Conservation (phyloP, 805 yeast genomes). For the Yarrowia alimentaria region DNA sequence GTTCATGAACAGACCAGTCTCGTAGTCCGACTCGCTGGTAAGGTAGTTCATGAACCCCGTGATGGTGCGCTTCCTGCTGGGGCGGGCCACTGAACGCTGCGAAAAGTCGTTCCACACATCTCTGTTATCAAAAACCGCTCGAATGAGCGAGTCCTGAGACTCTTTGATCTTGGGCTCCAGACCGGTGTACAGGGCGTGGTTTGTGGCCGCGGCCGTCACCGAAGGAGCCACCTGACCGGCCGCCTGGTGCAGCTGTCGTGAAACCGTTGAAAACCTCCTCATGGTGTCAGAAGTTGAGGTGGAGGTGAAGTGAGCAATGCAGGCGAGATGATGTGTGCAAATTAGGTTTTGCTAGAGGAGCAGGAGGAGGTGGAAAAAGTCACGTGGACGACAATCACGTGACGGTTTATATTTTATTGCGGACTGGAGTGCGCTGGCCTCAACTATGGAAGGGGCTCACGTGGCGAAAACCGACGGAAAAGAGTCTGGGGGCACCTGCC, state of each 20-base stretch:
- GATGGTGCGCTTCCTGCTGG: neutral
- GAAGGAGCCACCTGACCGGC: too few species aligned
- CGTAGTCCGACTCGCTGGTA: conserved; percentile 30
- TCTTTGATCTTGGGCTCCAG: conserved; percentile 18
- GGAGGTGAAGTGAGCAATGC: neutral
- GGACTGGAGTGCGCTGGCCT: too few species aligned
- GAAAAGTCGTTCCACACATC: conserved; percentile 30
- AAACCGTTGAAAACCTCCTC: conserved; percentile 12
- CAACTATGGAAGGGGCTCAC: too few species aligned
- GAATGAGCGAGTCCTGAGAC: conserved; percentile 32
- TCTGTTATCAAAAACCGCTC: conserved; percentile 33
- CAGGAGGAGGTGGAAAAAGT: too few species aligned
- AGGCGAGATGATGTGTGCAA: too few species aligned
- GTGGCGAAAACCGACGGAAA: too few species aligned
- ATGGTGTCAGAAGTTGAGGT: neutral
- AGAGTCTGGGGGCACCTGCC: too few species aligned
- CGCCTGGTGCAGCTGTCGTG: neutral
- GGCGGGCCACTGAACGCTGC: conserved; percentile 1
- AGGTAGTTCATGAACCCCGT: conserved; percentile 14
- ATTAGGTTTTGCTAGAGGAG: too few species aligned
- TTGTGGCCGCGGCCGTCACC: too few species aligned
- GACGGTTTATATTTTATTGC: too few species aligned
- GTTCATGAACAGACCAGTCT: conserved; percentile 72
- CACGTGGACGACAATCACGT: too few species aligned
- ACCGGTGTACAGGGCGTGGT: conserved; percentile 6